A percentile compares a stretch with the other conserved stretches of the same genome.
phyloP scores from a whole-genome alignment of 768 basidiomycete species.

The Phlebiopsis flavidoalba region DNA sequence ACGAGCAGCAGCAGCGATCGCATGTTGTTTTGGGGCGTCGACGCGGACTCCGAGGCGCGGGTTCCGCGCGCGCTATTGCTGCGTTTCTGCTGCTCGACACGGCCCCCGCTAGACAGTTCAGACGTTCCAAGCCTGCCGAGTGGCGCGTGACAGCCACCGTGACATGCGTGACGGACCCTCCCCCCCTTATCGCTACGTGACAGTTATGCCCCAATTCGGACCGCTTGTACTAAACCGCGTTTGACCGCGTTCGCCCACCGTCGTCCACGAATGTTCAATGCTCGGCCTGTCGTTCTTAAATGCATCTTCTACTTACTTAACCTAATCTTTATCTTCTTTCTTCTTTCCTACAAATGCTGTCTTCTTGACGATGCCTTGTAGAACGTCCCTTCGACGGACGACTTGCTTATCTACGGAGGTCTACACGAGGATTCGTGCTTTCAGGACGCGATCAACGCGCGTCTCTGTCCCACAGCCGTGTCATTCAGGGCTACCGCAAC shows the following conservation, averaged over 20 bases:
- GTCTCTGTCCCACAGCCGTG: too few relatives aligned
- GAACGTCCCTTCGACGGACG: neutral
- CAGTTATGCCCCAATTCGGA: constrained; percentile 33
- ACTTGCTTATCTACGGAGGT: neutral
- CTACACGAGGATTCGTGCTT: neutral
- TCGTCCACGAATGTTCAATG: neutral
- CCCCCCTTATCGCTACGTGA: too few relatives aligned
- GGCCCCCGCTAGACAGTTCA: too few relatives aligned
- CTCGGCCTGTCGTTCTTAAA: neutral
- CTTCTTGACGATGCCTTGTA: too few relatives aligned
- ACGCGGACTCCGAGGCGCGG: too few relatives aligned
- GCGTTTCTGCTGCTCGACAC: constrained; percentile 26
- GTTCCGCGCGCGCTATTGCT: too few relatives aligned
- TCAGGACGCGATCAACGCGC: neutral
- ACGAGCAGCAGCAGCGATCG: constrained; percentile 88
- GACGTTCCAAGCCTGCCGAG: constrained; percentile 18
- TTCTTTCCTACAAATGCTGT: too few relatives aligned
- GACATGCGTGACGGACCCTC: constrained; percentile 29
- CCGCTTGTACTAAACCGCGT: neutral
- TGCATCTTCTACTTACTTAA: too few relatives aligned
- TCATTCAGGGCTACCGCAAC: too few relatives aligned
- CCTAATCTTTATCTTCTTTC: too few relatives aligned
- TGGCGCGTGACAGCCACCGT: constrained; percentile 59
- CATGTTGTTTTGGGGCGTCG: constrained; percentile 20
- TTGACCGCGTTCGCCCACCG: neutral